phyloP scores from a whole-genome alignment of 1,284 basidiomycete genomes.

The Austropuccinia psidii region DNA sequence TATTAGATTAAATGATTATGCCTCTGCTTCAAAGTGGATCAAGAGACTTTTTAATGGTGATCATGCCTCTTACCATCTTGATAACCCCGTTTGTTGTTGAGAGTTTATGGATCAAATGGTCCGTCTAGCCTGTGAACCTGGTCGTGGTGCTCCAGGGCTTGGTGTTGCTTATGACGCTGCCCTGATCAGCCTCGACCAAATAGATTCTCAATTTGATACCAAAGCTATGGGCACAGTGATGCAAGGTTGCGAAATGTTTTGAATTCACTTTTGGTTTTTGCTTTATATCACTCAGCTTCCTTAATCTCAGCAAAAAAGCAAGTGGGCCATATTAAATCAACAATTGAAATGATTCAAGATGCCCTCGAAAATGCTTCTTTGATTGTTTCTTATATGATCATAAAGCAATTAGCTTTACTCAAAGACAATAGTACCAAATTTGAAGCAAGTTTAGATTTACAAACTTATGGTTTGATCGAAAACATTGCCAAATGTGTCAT shows the following conservation, averaged over 20 bases:
- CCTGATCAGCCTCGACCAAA: conserved; percentile 27
- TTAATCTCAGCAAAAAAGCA: not conserved
- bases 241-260: conserved; percentile 25
- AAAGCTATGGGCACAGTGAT: conserved; percentile 8
- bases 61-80: conserved; percentile 26
- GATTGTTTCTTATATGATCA: conserved; percentile 27
- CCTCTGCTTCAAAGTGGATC: conserved; percentile 31
- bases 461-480: conserved; percentile 29
- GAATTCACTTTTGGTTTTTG: conserved; percentile 12
- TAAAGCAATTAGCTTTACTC: conserved; percentile 1
- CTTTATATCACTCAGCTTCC: conserved; percentile 11
- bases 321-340: too few relatives aligned
- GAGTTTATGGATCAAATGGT: conserved; percentile 30
- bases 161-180: conserved; percentile 28
- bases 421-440: not conserved
- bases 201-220: conserved; percentile 17
- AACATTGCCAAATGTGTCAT: conserved; percentile 23
- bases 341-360: conserved; percentile 17
- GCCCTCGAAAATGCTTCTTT: conserved; percentile 15
- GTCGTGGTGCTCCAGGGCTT: conserved; percentile 10
- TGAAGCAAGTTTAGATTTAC: conserved; percentile 6
- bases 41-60: conserved; percentile 30
- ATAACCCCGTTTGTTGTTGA: conserved; percentile 7
- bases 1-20: conserved; percentile 20
- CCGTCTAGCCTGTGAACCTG: conserved; percentile 8